Percentiles rank a stretch among this genome's conserved stretches.
These are phyloP conservation scores for Solanum neorickii DNA, from an alignment of 257 asterid species.

Conservation along the genomic window DNA sequence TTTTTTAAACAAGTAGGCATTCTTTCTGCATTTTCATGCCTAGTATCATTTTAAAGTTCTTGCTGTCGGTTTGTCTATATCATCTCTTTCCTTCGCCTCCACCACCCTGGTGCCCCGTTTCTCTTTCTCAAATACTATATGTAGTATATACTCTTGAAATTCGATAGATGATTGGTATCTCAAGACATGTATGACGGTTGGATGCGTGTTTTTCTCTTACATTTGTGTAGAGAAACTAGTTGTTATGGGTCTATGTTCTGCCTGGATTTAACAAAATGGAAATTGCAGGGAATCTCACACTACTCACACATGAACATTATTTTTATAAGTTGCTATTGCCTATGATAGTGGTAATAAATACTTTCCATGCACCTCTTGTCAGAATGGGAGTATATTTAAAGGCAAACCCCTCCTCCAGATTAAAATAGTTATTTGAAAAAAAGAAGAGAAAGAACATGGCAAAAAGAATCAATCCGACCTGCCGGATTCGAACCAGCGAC, in stretches of 20 bases:
- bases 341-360: not conserved
- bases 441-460: not conserved
- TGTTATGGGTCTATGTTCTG: not conserved
- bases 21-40: too few relatives aligned
- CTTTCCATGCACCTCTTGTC: not conserved
- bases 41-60: too few relatives aligned
- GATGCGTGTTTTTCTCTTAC: not conserved
- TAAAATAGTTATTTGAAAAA: not conserved
- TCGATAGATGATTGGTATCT: not conserved
- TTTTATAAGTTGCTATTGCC: not conserved
- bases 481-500: slow-evolving; percentile 1
- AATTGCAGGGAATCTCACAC: not conserved
- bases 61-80: too few relatives aligned
- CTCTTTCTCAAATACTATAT: too few relatives aligned
- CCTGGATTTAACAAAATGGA: not conserved
- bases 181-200: not conserved
- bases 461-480: not conserved
- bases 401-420: not conserved
- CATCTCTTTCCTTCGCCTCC: too few relatives aligned
- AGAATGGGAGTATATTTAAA: not conserved
- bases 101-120: too few relatives aligned
- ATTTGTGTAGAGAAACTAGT: not conserved
- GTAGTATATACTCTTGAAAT: not conserved
- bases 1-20: too few relatives aligned
- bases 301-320: not conserved